Percentiles rank a stretch among this genome's conserved stretches.
phyloP scores from a whole-genome alignment of 495 filamentous ascomycete genomes.

The Rusavskia elegans region DNA sequence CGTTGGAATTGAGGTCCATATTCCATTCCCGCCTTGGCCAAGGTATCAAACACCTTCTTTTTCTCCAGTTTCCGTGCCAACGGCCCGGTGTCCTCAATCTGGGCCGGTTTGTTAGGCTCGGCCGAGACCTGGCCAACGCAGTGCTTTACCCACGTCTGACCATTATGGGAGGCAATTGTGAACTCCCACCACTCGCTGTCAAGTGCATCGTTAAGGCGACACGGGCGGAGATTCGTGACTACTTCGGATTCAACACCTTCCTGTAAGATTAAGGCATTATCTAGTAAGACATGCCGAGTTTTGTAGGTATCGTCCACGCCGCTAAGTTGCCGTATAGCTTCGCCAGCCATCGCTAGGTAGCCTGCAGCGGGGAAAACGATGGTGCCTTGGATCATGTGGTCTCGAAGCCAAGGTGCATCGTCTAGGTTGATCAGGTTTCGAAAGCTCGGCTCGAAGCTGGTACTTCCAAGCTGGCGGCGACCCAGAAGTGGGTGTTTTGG shows the following conservation, averaged over 20 bases:
- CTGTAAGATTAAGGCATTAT: slow-evolving; percentile 28
- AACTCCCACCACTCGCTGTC: slow-evolving; percentile 30
- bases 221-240: slow-evolving; percentile 22
- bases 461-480: slow-evolving; percentile 20
- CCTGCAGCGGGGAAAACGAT: slow-evolving; percentile 30
- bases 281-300: slow-evolving; percentile 26
- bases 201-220: slow-evolving; percentile 17
- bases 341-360: slow-evolving; percentile 29
- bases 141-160: slow-evolving; percentile 24
- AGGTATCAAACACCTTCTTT: slow-evolving; percentile 16
- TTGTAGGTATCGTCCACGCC: slow-evolving; percentile 19
- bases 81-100: slow-evolving; percentile 3
- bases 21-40: slow-evolving; percentile 22
- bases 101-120: background rate
- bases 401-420: slow-evolving; percentile 30
- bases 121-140: slow-evolving; percentile 22
- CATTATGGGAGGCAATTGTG: slow-evolving; percentile 23
- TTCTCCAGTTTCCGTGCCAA: slow-evolving; percentile 9
- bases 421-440: slow-evolving; percentile 28
- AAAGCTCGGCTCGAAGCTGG: slow-evolving; percentile 31
- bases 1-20: slow-evolving; percentile 23
- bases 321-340: slow-evolving; percentile 23
- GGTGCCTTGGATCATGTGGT: slow-evolving; percentile 24
- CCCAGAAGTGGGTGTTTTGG: slow-evolving; percentile 32
- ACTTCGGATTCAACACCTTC: slow-evolving; percentile 24